Evolutionary conservation across 148 eudicot genomes (phyloP).

Genomic region (Cornus kousa): DNA sequence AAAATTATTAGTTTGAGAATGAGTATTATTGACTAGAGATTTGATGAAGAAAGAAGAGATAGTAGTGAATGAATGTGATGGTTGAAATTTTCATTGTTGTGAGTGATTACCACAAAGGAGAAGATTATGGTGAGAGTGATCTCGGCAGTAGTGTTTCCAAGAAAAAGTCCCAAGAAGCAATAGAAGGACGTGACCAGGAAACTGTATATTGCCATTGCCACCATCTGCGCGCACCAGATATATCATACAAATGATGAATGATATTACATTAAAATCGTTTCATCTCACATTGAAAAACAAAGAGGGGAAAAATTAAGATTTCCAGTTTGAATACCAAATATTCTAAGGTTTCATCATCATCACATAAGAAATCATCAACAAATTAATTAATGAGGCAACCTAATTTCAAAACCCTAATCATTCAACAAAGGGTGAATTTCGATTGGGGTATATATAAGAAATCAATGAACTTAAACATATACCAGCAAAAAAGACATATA

Average conservation of each 20-base stretch:
- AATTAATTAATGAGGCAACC: not conserved
- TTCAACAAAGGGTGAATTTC: too few species aligned
- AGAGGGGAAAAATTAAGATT: too few species aligned
- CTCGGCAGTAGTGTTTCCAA: constrained; percentile 65
- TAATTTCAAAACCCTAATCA: not conserved
- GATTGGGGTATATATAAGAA: not conserved
- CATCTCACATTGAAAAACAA: not conserved
- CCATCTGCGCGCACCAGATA: constrained; percentile 44
- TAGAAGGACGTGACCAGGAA: constrained; percentile 65
- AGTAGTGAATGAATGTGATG: too few species aligned
- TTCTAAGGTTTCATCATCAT: not conserved
- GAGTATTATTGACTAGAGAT: not conserved
- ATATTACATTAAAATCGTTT: not conserved
- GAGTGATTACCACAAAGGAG: constrained; percentile 50
- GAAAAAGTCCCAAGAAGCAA: constrained; percentile 70
- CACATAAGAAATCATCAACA: not conserved
- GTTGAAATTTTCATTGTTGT: not conserved
- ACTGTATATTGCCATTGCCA: constrained; percentile 66
- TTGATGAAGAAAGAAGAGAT: not conserved
- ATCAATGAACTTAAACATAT: too few species aligned
- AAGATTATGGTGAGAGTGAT: constrained; percentile 50
- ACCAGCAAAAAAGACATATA: not conserved
- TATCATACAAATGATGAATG: too few species aligned
- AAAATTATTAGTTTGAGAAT: constrained; percentile 9
- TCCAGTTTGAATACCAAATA: not conserved